Evolutionary conservation across 768 basidiomycete species (phyloP).

Genomic region (Lyophyllum decastes): DNA sequence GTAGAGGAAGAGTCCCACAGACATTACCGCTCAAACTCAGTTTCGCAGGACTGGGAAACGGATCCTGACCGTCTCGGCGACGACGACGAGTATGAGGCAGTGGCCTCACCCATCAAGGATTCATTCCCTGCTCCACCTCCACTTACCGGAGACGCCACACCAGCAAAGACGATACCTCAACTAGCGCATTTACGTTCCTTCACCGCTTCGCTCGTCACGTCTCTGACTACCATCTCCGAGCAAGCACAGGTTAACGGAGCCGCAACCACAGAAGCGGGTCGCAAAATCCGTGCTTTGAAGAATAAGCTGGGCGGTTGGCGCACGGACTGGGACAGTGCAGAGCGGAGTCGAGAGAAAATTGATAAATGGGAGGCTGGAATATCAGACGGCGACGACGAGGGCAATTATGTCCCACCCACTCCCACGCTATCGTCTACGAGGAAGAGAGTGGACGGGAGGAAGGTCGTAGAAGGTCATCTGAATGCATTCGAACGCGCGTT

Average conservation of each 20-base stretch:
- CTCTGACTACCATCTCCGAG: slow-evolving; percentile 78
- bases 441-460: slow-evolving; percentile 66
- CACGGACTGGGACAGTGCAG: slow-evolving; percentile 83
- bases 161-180: slow-evolving; percentile 62
- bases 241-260: slow-evolving; percentile 89
- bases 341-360: slow-evolving; percentile 72
- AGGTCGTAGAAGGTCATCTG: slow-evolving; percentile 76
- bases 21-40: slow-evolving; percentile 28
- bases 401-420: slow-evolving; percentile 24
- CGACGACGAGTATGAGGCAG: slow-evolving; percentile 45
- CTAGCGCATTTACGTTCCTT: slow-evolving; percentile 71
- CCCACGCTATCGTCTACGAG: slow-evolving; percentile 27
- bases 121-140: slow-evolving; percentile 57
- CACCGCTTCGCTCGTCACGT: slow-evolving; percentile 73
- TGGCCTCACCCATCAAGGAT: slow-evolving; percentile 55
- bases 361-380: slow-evolving; percentile 80
- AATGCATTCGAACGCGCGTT: slow-evolving; percentile 74
- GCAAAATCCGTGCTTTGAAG: slow-evolving; percentile 83
- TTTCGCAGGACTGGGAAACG: slow-evolving; percentile 59
- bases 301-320: slow-evolving; percentile 82
- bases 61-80: slow-evolving; percentile 56
- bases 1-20: slow-evolving; percentile 38
- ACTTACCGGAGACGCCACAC: slow-evolving; percentile 51
- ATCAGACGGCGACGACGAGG: slow-evolving; percentile 40
- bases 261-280: slow-evolving; percentile 80